Conservation (phyloP, 805 yeast genomes). For the Pichia nanzhaoensis region DNA sequence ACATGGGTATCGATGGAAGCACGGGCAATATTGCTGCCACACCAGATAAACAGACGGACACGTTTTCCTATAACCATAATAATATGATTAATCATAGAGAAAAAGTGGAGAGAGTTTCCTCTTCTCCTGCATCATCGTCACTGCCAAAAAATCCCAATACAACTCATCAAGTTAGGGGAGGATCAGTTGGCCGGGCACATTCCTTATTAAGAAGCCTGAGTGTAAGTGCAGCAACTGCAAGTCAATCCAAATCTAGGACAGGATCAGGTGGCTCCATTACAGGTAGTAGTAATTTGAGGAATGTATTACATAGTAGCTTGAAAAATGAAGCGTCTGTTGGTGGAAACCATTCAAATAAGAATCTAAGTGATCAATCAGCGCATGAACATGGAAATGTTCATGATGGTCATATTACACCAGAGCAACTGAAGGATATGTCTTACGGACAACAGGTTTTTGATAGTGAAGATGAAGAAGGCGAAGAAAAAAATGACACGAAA, state of each 20-base stretch:
- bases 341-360: neutral
- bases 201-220: constrained; percentile 9
- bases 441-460: constrained; percentile 30
- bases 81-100: neutral
- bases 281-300: constrained; percentile 8
- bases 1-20: neutral
- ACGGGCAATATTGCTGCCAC: neutral
- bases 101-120: neutral
- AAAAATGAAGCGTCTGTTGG: constrained; percentile 3
- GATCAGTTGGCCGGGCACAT: constrained; percentile 7
- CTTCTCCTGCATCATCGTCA: constrained; percentile 2
- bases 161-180: neutral
- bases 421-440: constrained; percentile 23
- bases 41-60: neutral
- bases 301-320: constrained; percentile 5
- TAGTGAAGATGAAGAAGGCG: constrained; percentile 29
- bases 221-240: constrained; percentile 1
- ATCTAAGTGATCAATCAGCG: neutral
- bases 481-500: constrained; percentile 10
- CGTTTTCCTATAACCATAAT: neutral
- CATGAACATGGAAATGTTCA: neutral
- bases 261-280: constrained; percentile 10
- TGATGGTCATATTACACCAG: constrained; percentile 21
- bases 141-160: neutral
- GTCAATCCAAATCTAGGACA: constrained; percentile 6